Evolutionary conservation across 129 eudicot genomes (phyloP).

Genomic region (Dittrichia graveolens): DNA sequence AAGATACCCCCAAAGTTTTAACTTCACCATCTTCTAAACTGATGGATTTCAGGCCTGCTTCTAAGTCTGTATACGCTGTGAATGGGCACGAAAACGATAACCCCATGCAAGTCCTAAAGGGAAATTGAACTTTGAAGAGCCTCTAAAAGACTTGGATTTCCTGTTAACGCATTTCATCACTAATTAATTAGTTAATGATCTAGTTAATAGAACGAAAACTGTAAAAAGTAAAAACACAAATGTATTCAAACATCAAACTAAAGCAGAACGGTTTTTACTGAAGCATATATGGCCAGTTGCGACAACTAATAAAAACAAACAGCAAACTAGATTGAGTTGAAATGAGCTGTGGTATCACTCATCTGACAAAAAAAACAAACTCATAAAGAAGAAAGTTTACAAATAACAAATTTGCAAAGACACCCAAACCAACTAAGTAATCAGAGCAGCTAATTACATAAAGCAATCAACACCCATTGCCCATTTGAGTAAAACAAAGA

Average conservation of each 20-base stretch:
- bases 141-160: constrained; percentile 30
- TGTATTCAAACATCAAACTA: neutral
- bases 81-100: constrained; percentile 79
- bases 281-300: constrained; percentile 14
- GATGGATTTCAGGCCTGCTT: constrained; percentile 59
- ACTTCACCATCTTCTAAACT: constrained; percentile 40
- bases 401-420: constrained; percentile 5
- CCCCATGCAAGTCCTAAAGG: constrained; percentile 70
- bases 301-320: constrained; percentile 41
- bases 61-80: constrained; percentile 51
- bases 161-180: constrained; percentile 37
- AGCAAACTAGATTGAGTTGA: constrained; percentile 33
- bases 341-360: constrained; percentile 42
- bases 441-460: neutral
- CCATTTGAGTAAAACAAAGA: neutral
- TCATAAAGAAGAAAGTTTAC: neutral
- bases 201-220: neutral
- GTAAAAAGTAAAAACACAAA: neutral
- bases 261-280: neutral
- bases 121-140: constrained; percentile 19
- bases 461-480: constrained; percentile 10
- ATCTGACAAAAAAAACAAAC: constrained; percentile 15
- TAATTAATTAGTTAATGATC: constrained; percentile 26
- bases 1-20: constrained; percentile 50
- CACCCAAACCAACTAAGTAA: neutral